A percentile compares a stretch with the other conserved stretches of the same genome.
Evolutionary conservation across 1,139 yeast species (phyloP).

Genomic region (Yamadazyma jaroonii): DNA sequence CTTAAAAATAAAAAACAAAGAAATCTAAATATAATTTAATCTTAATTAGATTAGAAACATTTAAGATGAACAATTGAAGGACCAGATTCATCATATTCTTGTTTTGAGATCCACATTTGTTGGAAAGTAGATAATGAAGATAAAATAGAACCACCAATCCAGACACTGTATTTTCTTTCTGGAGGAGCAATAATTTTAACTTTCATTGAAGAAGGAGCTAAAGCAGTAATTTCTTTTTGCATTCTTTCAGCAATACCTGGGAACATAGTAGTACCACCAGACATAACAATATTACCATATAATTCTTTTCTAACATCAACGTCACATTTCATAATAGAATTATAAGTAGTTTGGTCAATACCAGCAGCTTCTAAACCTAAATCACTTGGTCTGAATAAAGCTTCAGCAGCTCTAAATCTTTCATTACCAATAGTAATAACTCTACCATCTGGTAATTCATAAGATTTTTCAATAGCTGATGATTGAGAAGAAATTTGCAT

Average conservation of each 20-base stretch:
- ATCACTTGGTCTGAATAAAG: constrained; percentile 97
- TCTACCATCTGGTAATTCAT: constrained; percentile 99
- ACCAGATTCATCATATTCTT: constrained; percentile 99
- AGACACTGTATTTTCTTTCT: constrained; percentile 99
- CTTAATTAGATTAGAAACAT: constrained; percentile 74
- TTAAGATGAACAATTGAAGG: constrained; percentile 99
- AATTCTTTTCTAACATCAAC: constrained; percentile 98
- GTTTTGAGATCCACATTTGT: constrained; percentile 99
- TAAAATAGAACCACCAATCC: constrained; percentile 99
- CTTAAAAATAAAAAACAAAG: constrained; percentile 4
- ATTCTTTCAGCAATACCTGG: constrained; percentile 99
- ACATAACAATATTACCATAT: constrained; percentile 98
- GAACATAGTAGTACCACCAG: constrained; percentile 99
- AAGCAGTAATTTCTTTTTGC: constrained; percentile 99
- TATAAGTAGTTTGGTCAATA: constrained; percentile 99
- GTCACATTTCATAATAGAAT: constrained; percentile 99
- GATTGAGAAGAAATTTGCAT: constrained; percentile 99
- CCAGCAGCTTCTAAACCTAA: constrained; percentile 98
- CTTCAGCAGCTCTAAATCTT: constrained; percentile 99
- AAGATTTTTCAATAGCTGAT: constrained; percentile 96
- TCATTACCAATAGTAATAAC: constrained; percentile 99
- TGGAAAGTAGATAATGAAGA: constrained; percentile 99
- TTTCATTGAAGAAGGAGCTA: constrained; percentile 99
- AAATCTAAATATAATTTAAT: constrained; percentile 4
- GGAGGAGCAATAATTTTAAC: constrained; percentile 99